Conservation (phyloP, 345 rosid genomes). For the Excoecaria cochinchinensis region DNA sequence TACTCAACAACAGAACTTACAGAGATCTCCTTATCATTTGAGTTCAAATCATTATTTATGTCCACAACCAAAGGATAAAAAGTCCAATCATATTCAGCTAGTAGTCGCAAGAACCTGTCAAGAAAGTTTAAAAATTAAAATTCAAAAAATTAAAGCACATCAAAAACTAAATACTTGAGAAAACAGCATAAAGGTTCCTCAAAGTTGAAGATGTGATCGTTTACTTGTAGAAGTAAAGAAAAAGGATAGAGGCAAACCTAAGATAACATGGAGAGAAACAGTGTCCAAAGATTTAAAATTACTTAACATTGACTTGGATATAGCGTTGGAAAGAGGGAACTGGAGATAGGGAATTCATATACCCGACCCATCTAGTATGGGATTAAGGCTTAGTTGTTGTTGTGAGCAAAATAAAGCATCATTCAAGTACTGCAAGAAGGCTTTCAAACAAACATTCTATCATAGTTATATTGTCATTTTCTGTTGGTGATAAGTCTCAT, state of each 20-base stretch:
- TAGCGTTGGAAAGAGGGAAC: too few relatives aligned
- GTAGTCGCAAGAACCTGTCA: constrained; percentile 74
- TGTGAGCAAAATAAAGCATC: too few relatives aligned
- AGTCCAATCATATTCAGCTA: constrained; percentile 79
- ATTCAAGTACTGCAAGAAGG: neutral
- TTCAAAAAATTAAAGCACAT: neutral
- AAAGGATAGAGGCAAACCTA: too few relatives aligned
- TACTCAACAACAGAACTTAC: constrained; percentile 44
- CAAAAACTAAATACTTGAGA: neutral
- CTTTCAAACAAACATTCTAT: neutral
- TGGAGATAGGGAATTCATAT: too few relatives aligned
- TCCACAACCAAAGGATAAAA: constrained; percentile 80
- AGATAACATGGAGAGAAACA: too few relatives aligned
- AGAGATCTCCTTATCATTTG: constrained; percentile 62
- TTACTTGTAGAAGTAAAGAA: too few relatives aligned
- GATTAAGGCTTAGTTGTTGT: too few relatives aligned
- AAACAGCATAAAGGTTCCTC: neutral
- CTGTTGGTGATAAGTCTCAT: neutral
- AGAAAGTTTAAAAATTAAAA: neutral
- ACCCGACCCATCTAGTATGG: too few relatives aligned
- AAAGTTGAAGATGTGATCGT: too few relatives aligned
- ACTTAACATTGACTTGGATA: too few relatives aligned
- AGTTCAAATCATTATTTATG: constrained; percentile 71
- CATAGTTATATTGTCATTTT: neutral
- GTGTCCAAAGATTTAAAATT: too few relatives aligned